Evolutionary conservation across 805 yeast genomes (phyloP).

Genomic region (Candida coleopterorum): DNA sequence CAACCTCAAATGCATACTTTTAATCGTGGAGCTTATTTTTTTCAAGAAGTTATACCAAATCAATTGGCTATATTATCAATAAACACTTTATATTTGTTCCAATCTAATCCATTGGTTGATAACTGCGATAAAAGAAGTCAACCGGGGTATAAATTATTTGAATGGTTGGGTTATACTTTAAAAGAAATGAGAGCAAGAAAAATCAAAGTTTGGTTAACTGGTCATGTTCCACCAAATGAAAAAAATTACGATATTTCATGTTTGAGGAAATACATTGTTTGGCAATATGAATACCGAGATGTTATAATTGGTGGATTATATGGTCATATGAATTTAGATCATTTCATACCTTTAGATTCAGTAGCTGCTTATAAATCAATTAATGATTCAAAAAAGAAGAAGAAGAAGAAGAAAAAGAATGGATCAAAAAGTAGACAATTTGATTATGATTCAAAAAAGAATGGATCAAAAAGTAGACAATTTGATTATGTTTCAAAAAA

Average conservation of each 20-base stretch:
- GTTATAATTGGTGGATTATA: conserved; percentile 76
- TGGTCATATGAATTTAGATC: conserved; percentile 91
- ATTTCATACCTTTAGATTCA: conserved; percentile 73
- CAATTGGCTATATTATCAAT: conserved; percentile 74
- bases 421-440: not conserved
- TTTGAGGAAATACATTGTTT: conserved; percentile 67
- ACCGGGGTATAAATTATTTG: conserved; percentile 74
- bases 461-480: not conserved
- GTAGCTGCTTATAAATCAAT: conserved; percentile 59
- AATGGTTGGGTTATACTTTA: conserved; percentile 73
- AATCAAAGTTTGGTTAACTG: conserved; percentile 83
- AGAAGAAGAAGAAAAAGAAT: conserved; percentile 9
- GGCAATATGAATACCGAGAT: conserved; percentile 82
- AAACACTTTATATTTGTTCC: conserved; percentile 71
- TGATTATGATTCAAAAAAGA: conserved; percentile 3
- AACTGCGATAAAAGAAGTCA: conserved; percentile 67
- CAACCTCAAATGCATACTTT: conserved; percentile 72
- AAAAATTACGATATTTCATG: conserved; percentile 74
- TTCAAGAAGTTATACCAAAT: conserved; percentile 74
- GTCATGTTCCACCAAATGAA: conserved; percentile 84
- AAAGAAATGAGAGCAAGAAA: conserved; percentile 67
- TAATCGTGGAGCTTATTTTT: conserved; percentile 68
- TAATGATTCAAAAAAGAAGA: conserved; percentile 14
- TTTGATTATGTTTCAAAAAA: conserved; percentile 13
- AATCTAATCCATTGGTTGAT: conserved; percentile 77